A percentile compares a stretch with the other conserved stretches of the same genome.
Evolutionary conservation across 2,329 filamentous ascomycete species (phyloP).

Genomic region (Trichoderma lentiforme): DNA sequence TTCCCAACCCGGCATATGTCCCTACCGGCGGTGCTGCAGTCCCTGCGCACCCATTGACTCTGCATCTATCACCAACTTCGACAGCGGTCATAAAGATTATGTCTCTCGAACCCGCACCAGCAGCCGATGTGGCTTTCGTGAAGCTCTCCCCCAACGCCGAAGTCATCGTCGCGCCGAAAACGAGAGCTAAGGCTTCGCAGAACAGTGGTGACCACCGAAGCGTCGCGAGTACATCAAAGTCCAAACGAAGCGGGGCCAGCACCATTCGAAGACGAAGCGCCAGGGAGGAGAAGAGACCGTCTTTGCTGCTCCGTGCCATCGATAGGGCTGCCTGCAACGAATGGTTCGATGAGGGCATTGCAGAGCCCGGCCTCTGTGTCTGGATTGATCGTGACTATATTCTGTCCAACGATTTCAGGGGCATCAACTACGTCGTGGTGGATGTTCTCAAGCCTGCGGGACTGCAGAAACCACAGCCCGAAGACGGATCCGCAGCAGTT

Average conservation of each 20-base stretch:
- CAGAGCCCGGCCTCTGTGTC: constrained; percentile 61
- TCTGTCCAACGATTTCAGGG: constrained; percentile 67
- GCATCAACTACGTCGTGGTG: constrained; percentile 74
- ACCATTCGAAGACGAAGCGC: constrained; percentile 55
- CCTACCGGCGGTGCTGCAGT: constrained; percentile 49
- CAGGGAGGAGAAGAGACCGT: constrained; percentile 63
- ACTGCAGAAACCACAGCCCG: constrained; percentile 65
- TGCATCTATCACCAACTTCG: constrained; percentile 92
- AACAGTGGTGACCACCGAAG: constrained; percentile 73
- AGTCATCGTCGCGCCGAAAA: constrained; percentile 95
- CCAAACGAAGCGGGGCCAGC: constrained; percentile 74
- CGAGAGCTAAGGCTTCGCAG: constrained; percentile 65
- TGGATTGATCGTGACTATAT: constrained; percentile 84
- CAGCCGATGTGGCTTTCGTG: constrained; percentile 71
- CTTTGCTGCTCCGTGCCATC: constrained; percentile 76
- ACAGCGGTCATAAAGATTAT: constrained; percentile 88
- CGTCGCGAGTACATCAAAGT: constrained; percentile 73
- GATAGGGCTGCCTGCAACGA: constrained; percentile 67
- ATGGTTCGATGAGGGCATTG: constrained; percentile 71
- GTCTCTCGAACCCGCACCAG: constrained; percentile 71
- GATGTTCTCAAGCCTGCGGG: constrained; percentile 82
- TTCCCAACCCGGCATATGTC: constrained; percentile 77
- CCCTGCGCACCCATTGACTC: constrained; percentile 73
- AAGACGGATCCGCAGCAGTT: constrained; percentile 61
- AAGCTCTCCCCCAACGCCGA: constrained; percentile 94